phyloP scores from a whole-genome alignment of 805 yeast species.

The Candida krabiensis region DNA sequence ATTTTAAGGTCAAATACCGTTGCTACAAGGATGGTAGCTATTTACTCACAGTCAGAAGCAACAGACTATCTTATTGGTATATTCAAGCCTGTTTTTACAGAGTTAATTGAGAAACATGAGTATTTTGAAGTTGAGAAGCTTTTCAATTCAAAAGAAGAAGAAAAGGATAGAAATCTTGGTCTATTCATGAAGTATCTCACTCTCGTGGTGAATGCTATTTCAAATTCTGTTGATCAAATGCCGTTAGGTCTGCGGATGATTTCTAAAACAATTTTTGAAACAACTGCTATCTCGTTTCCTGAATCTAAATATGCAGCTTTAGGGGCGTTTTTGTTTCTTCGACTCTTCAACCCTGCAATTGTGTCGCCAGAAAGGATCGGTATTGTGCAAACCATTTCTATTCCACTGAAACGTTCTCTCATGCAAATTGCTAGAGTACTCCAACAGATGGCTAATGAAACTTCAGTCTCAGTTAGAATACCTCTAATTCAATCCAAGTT shows the following conservation, averaged over 20 bases:
- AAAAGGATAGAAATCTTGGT: slow-evolving; percentile 41
- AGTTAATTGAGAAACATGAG: slow-evolving; percentile 47
- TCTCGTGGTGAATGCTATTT: slow-evolving; percentile 58
- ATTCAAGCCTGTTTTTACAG: slow-evolving; percentile 56
- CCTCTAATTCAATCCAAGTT: slow-evolving; percentile 43
- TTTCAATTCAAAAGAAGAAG: slow-evolving; percentile 26
- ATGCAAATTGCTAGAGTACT: slow-evolving; percentile 79
- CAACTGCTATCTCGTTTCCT: slow-evolving; percentile 63
- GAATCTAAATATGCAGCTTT: slow-evolving; percentile 69
- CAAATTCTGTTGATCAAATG: slow-evolving; percentile 51
- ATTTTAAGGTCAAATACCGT: slow-evolving; percentile 79
- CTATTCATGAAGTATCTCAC: slow-evolving; percentile 57
- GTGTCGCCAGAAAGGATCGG: slow-evolving; percentile 74
- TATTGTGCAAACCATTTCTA: slow-evolving; percentile 17
- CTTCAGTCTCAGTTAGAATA: slow-evolving; percentile 65
- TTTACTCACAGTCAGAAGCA: slow-evolving; percentile 71
- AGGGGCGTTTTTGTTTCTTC: slow-evolving; percentile 81
- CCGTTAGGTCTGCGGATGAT: slow-evolving; percentile 75
- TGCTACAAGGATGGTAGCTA: slow-evolving; percentile 72
- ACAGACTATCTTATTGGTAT: slow-evolving; percentile 52
- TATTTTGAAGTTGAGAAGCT: slow-evolving; percentile 66
- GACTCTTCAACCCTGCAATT: slow-evolving; percentile 85
- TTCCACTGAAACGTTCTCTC: slow-evolving; percentile 55
- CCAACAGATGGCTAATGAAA: slow-evolving; percentile 85
- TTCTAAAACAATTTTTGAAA: slow-evolving; percentile 60